Percentiles rank a stretch among this genome's conserved stretches.
phyloP scores from a whole-genome alignment of 345 rosid species.

The Balakata baccata region DNA sequence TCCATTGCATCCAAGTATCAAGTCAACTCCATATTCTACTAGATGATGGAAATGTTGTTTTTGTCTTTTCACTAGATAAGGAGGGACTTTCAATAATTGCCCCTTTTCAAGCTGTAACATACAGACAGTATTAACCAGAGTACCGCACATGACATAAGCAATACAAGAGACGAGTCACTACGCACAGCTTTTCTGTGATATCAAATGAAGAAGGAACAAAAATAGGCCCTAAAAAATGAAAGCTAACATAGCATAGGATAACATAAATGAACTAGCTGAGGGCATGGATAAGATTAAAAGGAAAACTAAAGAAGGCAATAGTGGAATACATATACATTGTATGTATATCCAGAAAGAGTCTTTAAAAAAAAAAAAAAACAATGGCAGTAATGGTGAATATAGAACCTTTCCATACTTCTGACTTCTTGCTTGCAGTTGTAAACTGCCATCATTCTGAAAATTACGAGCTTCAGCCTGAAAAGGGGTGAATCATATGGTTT shows the following conservation, averaged over 20 bases:
- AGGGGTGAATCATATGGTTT: not conserved
- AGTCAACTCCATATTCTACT: conserved; percentile 63
- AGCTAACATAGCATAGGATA: not conserved
- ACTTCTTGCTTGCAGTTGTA: conserved; percentile 92
- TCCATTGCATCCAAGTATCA: conserved; percentile 91
- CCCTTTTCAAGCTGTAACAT: conserved; percentile 76
- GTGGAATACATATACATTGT: not conserved
- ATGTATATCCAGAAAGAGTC: not conserved
- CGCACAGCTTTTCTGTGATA: not conserved
- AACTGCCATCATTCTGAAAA: conserved; percentile 70
- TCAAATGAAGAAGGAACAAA: not conserved
- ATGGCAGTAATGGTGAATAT: conserved; percentile 3
- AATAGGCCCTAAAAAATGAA: not conserved
- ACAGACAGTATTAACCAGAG: not conserved
- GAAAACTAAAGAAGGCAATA: no score
- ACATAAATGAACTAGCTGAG: not conserved
- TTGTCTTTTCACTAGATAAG: conserved; percentile 77
- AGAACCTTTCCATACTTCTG: conserved; percentile 93
- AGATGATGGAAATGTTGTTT: conserved; percentile 82
- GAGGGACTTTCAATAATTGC: conserved; percentile 64
- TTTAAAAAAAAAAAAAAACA: not conserved
- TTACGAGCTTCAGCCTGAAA: conserved; percentile 84
- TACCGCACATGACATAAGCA: not conserved
- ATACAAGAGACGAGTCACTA: no score
- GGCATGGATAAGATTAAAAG: not conserved